Evolutionary conservation across 352 stramenopile genomes (phyloP).

Genomic region (Phytophthora capsici): DNA sequence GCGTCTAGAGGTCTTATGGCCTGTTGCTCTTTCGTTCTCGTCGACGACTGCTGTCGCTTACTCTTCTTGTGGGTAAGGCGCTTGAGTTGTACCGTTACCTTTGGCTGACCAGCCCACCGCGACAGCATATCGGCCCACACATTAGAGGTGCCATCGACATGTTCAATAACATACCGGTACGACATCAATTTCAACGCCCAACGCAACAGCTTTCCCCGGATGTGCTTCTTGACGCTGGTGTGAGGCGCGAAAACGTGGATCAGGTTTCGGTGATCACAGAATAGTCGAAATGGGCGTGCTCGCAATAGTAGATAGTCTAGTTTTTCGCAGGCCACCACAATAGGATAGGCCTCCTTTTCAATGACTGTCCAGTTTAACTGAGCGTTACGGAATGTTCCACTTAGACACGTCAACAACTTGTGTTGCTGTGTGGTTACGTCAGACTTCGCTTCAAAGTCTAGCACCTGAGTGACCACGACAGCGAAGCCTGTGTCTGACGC

Average conservation of each 20-base stretch:
- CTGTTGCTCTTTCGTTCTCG: neutral
- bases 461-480: too few relatives aligned
- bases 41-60: neutral
- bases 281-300: too few relatives aligned
- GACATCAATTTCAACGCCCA: constrained; percentile 6
- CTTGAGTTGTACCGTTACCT: neutral
- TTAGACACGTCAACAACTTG: too few relatives aligned
- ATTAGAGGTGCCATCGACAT: constrained; percentile 1
- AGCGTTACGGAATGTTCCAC: too few relatives aligned
- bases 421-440: too few relatives aligned
- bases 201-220: neutral
- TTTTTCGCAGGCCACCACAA: too few relatives aligned
- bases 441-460: too few relatives aligned
- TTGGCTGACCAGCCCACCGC: neutral
- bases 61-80: neutral
- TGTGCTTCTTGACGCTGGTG: too few relatives aligned
- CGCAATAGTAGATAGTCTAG: too few relatives aligned
- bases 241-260: neutral
- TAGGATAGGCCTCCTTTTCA: too few relatives aligned
- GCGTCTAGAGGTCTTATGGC: neutral
- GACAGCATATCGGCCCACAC: constrained; percentile 10
- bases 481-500: too few relatives aligned
- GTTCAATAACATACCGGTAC: constrained; percentile 8
- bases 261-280: neutral
- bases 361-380: too few relatives aligned